Conservation (phyloP, 441 rosid species). For the Brassica balearica region DNA sequence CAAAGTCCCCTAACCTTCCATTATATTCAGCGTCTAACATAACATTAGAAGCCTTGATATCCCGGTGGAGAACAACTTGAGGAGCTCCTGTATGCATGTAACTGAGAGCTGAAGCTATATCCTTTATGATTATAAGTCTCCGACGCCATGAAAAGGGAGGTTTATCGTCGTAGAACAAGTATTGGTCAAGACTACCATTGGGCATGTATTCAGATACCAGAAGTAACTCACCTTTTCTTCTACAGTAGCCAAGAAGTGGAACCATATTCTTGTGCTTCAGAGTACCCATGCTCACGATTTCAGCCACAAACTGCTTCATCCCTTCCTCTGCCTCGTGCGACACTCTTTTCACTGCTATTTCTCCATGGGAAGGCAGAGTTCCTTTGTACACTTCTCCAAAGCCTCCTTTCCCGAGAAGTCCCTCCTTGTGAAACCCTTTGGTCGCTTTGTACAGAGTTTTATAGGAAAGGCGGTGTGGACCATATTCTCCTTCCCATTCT, state of each 20-base stretch:
- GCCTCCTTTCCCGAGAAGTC: slow-evolving; percentile 47
- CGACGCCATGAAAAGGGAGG: slow-evolving; percentile 34
- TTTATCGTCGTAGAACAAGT: slow-evolving; percentile 30
- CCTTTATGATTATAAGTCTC: slow-evolving; percentile 42
- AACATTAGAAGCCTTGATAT: slow-evolving; percentile 36
- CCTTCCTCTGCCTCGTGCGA: slow-evolving; percentile 46
- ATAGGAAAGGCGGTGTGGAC: slow-evolving; percentile 45
- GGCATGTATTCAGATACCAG: slow-evolving; percentile 50
- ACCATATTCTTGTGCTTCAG: slow-evolving; percentile 50
- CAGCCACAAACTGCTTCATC: slow-evolving; percentile 46
- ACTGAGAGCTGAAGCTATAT: slow-evolving; percentile 44
- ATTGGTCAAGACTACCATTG: slow-evolving; percentile 48
- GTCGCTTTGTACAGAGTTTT: slow-evolving; percentile 47
- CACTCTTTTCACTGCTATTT: slow-evolving; percentile 51
- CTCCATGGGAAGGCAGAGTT: slow-evolving; percentile 9
- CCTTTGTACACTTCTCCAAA: slow-evolving; percentile 53
- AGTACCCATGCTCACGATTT: slow-evolving; percentile 47
- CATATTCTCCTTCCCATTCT: slow-evolving; percentile 60
- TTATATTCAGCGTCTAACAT: slow-evolving; percentile 28
- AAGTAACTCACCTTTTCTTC: slow-evolving; percentile 45
- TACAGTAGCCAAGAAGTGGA: slow-evolving; percentile 51
- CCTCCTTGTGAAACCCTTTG: slow-evolving; percentile 40
- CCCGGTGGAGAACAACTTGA: slow-evolving; percentile 39
- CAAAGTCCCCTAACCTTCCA: slow-evolving; percentile 37
- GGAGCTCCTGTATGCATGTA: slow-evolving; percentile 38